Conservation (phyloP, 2,329 filamentous ascomycete species). For the Microcyclospora pomicola region DNA sequence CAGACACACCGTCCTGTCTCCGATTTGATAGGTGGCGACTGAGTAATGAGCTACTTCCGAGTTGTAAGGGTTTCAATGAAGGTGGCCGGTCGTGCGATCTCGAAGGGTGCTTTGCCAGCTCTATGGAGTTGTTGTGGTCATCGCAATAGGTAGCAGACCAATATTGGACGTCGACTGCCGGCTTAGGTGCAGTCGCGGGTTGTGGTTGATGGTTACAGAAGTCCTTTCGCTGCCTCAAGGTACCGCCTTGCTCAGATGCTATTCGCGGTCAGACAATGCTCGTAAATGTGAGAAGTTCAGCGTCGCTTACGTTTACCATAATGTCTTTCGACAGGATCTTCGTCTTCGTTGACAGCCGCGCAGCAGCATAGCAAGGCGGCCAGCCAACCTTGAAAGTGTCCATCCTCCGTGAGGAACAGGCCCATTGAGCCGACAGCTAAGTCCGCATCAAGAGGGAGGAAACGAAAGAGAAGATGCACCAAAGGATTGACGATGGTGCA, state of each 20-base stretch:
- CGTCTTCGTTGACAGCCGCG: slow-evolving; percentile 18
- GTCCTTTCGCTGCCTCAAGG: slow-evolving; percentile 1
- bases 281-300: not conserved
- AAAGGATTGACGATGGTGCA: too few relatives aligned
- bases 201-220: slow-evolving; percentile 14
- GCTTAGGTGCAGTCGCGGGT: slow-evolving; percentile 5
- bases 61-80: slow-evolving; percentile 11
- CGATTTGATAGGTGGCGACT: slow-evolving; percentile 7
- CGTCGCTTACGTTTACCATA: slow-evolving; percentile 7
- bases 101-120: too few relatives aligned
- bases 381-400: slow-evolving; percentile 20
- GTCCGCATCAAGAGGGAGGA: slow-evolving; percentile 8
- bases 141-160: slow-evolving; percentile 1
- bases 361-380: slow-evolving; percentile 23
- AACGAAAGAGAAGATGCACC: too few relatives aligned
- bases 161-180: not conserved
- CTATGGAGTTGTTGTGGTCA: slow-evolving; percentile 1
- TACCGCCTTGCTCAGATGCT: too few relatives aligned
- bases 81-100: slow-evolving; percentile 11
- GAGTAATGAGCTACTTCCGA: slow-evolving; percentile 11
- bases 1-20: not conserved
- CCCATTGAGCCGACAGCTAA: slow-evolving; percentile 17
- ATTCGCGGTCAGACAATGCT: too few relatives aligned
- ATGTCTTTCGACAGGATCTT: slow-evolving; percentile 11
- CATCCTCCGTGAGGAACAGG: slow-evolving; percentile 18